phyloP scores from a whole-genome alignment of 805 yeast species.

The Candida golubevii region DNA sequence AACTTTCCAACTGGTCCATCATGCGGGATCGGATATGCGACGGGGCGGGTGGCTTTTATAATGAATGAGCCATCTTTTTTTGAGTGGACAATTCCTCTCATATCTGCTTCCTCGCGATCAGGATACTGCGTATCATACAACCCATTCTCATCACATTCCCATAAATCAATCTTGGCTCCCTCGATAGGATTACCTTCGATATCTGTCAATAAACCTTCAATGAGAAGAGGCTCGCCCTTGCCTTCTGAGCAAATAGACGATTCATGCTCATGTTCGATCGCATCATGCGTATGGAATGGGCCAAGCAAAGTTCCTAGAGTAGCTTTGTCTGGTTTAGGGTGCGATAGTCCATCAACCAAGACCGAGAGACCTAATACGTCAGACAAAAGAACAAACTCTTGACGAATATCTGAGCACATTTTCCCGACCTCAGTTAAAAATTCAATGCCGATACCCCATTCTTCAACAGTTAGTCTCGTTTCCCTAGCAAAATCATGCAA shows the following conservation, averaged over 20 bases:
- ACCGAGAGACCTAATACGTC: conserved; percentile 20
- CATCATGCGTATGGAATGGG: conserved; percentile 24
- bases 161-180: conserved; percentile 18
- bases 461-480: conserved; percentile 19
- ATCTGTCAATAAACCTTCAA: conserved; percentile 18
- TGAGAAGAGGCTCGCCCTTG: conserved; percentile 21
- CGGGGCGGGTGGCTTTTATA: conserved; percentile 7
- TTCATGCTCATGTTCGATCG: conserved; percentile 16
- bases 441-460: conserved; percentile 19
- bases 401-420: conserved; percentile 20
- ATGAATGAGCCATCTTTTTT: conserved; percentile 11
- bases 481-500: conserved; percentile 21
- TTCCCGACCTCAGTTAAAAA: conserved; percentile 19
- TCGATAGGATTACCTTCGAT: conserved; percentile 15
- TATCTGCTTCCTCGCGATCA: conserved; percentile 18
- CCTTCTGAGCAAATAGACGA: conserved; percentile 16
- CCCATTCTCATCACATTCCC: conserved; percentile 23
- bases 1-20: conserved; percentile 8
- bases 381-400: conserved; percentile 19
- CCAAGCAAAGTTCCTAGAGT: conserved; percentile 21
- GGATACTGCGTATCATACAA: conserved; percentile 20
- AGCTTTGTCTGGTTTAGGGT: conserved; percentile 21
- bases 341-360: conserved; percentile 19
- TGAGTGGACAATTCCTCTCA: conserved; percentile 19
- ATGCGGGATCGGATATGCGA: conserved; percentile 7